Evolutionary conservation across 73 alveolate genomes (phyloP).

Genomic region (Tetrahymena borealis): DNA sequence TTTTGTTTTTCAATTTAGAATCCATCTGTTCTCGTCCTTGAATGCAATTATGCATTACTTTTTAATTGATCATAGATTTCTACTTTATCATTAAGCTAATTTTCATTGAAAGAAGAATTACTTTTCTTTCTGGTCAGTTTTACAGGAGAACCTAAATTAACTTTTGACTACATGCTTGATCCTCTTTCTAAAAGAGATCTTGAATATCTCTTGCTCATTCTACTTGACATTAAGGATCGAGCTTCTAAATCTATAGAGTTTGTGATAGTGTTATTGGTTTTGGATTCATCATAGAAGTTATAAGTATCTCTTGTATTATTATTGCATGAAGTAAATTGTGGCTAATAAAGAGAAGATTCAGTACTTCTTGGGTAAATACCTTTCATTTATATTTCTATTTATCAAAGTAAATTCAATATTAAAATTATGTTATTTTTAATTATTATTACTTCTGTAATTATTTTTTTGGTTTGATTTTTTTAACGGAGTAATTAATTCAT

Average conservation of each 20-base stretch:
- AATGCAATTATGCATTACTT: neutral
- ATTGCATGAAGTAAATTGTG: neutral
- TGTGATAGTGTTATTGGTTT: neutral
- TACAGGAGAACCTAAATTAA: neutral
- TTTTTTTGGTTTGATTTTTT: no score
- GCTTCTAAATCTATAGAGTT: neutral
- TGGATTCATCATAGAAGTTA: neutral
- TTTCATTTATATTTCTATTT: neutral
- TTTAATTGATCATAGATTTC: neutral
- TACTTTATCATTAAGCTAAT: neutral
- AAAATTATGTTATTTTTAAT: no score
- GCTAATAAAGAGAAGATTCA: neutral
- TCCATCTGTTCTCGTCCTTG: no score
- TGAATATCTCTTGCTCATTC: neutral
- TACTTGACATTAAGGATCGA: neutral
- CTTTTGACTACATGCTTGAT: neutral
- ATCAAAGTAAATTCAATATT: neutral
- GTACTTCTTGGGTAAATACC: neutral
- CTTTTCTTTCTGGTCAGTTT: neutral
- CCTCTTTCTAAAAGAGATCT: neutral
- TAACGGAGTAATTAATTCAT: no score
- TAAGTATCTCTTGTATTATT: neutral
- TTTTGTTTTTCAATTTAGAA: neutral
- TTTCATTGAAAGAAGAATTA: neutral
- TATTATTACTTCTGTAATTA: no score